A percentile compares a stretch with the other conserved stretches of the same genome.
These are phyloP conservation scores for Sarocladium brachiariae DNA, from an alignment of 2,329 filamentous ascomycete species.

Conservation along the genomic window DNA sequence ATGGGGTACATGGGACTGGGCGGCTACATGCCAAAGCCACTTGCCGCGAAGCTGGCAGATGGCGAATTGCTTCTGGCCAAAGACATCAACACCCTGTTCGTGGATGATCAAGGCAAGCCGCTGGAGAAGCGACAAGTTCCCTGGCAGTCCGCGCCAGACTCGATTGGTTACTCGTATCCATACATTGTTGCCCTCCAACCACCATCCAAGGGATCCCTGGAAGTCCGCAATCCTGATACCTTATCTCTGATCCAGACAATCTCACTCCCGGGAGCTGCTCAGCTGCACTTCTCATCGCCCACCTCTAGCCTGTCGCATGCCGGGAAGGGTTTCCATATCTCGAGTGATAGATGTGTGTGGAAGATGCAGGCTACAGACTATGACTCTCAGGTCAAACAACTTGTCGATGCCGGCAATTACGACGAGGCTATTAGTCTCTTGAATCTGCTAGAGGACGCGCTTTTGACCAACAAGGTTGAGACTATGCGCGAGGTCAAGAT, in stretches of 20 bases:
- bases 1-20: conserved; percentile 98
- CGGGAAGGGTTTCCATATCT: conserved; percentile 90
- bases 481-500: conserved; percentile 83
- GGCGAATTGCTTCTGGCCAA: conserved; percentile 91
- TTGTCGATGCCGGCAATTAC: conserved; percentile 66
- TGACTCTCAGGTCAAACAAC: conserved; percentile 77
- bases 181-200: conserved; percentile 85
- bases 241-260: conserved; percentile 85
- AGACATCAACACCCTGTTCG: conserved; percentile 92
- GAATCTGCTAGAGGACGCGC: conserved; percentile 83
- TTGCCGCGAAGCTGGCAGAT: conserved; percentile 75
- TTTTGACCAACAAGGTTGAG: conserved; percentile 75
- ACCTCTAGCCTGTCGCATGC: conserved; percentile 93
- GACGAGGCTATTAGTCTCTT: conserved; percentile 92
- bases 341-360: conserved; percentile 88
- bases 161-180: conserved; percentile 92
- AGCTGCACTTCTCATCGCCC: conserved; percentile 86
- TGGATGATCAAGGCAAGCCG: conserved; percentile 74
- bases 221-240: conserved; percentile 89
- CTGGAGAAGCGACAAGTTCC: conserved; percentile 83
- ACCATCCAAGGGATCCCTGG: conserved; percentile 73
- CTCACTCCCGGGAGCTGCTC: conserved; percentile 69
- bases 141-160: conserved; percentile 82
- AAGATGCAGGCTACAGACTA: conserved; percentile 93
- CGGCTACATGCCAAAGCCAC: conserved; percentile 82